These are phyloP conservation scores for Russula earlei DNA, from an alignment of 768 basidiomycete species.

Conservation along the genomic window DNA sequence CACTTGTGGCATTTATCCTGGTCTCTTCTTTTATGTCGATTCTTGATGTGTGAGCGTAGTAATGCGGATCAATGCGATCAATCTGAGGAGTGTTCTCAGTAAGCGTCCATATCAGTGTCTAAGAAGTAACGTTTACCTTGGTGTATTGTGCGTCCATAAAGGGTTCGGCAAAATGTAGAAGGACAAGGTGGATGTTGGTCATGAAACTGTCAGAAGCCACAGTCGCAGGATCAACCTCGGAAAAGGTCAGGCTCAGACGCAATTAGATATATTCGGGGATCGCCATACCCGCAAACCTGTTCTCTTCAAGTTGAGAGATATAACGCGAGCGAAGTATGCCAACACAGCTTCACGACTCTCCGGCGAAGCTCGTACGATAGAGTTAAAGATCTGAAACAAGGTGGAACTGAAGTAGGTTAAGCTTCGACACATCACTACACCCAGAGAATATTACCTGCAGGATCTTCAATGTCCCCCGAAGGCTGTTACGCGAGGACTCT, in stretches of 20 bases:
- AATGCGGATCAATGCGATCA: constrained; percentile 81
- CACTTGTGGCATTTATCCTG: constrained; percentile 83
- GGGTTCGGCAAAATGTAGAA: constrained; percentile 83
- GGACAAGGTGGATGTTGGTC: constrained; percentile 76
- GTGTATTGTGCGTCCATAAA: constrained; percentile 89
- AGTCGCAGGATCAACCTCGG: constrained; percentile 73
- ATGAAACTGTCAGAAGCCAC: constrained; percentile 91
- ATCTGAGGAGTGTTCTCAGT: constrained; percentile 40
- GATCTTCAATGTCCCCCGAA: constrained; percentile 78
- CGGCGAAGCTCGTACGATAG: constrained; percentile 75
- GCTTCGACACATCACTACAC: neutral
- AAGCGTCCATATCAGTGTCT: neutral
- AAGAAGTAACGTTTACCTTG: constrained; percentile 44
- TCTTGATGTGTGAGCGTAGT: constrained; percentile 61
- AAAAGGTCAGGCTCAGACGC: neutral
- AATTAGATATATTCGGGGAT: neutral
- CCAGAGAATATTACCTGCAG: constrained; percentile 48
- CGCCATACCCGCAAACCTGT: constrained; percentile 75
- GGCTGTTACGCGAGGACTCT: constrained; percentile 73
- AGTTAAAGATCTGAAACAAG: constrained; percentile 81
- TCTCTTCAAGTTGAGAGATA: constrained; percentile 72
- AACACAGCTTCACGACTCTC: constrained; percentile 75
- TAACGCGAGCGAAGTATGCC: constrained; percentile 65
- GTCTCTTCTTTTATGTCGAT: constrained; percentile 84
- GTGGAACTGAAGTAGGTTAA: constrained; percentile 39